A percentile compares a stretch with the other conserved stretches of the same genome.
phyloP scores from a whole-genome alignment of 2,329 filamentous ascomycete species.

The Penicillium sp. region DNA sequence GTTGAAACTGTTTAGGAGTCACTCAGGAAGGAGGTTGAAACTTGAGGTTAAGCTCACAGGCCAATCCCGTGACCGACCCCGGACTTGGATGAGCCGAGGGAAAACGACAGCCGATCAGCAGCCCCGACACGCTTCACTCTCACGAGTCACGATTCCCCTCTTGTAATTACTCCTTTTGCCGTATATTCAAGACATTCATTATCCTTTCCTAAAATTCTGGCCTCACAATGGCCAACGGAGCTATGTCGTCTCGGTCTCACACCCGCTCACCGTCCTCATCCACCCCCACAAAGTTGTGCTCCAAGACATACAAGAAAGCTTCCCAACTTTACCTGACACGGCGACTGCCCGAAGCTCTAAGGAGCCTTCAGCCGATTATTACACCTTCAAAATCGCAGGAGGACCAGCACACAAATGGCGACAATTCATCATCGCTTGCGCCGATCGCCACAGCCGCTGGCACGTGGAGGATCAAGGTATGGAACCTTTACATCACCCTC shows the following conservation, averaged over 20 bases:
- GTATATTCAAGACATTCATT: background rate
- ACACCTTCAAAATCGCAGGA: conserved; percentile 49
- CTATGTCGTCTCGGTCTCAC: conserved; percentile 48
- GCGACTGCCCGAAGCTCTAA: conserved; percentile 82
- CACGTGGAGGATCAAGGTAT: conserved; percentile 86
- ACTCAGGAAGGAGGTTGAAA: background rate
- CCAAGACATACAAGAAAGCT: conserved; percentile 89
- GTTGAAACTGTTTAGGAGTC: no score
- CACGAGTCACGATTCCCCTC: background rate
- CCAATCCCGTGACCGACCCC: conserved; percentile 35
- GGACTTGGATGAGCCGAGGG: conserved; percentile 36
- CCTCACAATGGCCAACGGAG: conserved; percentile 31
- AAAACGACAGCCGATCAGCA: conserved; percentile 30
- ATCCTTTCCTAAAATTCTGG: background rate
- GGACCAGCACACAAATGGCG: conserved; percentile 42
- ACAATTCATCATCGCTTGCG: conserved; percentile 53
- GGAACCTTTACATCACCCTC: conserved; percentile 93
- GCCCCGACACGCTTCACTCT: conserved; percentile 1
- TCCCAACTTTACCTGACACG: conserved; percentile 93
- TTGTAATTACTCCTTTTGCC: background rate
- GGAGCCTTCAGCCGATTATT: conserved; percentile 79
- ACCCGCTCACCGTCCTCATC: conserved; percentile 67
- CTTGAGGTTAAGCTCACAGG: conserved; percentile 7
- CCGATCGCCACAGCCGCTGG: conserved; percentile 76
- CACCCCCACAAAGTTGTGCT: conserved; percentile 61